Evolutionary conservation across 495 filamentous ascomycete genomes (phyloP).

Genomic region (Amniculicola lignicola): DNA sequence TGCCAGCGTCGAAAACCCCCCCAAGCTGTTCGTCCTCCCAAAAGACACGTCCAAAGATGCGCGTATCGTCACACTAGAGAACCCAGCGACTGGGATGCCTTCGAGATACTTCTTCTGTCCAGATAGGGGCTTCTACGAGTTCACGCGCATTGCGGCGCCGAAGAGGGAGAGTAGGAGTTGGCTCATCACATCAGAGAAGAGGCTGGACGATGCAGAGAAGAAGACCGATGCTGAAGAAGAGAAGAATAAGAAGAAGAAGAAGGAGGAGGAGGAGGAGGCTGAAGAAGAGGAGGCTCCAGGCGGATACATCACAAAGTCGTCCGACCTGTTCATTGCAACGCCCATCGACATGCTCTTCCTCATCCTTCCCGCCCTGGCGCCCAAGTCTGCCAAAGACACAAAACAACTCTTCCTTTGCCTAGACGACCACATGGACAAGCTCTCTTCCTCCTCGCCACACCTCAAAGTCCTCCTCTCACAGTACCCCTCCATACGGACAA

Average conservation of each 20-base stretch:
- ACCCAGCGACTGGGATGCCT: constrained; percentile 65
- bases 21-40: constrained; percentile 79
- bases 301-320: constrained; percentile 50
- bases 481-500: constrained; percentile 44
- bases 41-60: constrained; percentile 58
- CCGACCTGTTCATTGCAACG: constrained; percentile 76
- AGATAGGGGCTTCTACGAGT: constrained; percentile 76
- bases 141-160: constrained; percentile 70
- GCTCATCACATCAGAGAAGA: constrained; percentile 52
- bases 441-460: constrained; percentile 35
- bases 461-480: constrained; percentile 40
- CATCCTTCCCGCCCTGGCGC: constrained; percentile 64
- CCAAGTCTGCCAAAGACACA: constrained; percentile 42
- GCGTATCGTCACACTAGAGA: constrained; percentile 71
- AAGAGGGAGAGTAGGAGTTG: constrained; percentile 61
- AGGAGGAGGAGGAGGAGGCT: background rate
- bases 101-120: constrained; percentile 80
- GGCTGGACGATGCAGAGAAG: constrained; percentile 8
- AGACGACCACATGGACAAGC: constrained; percentile 76
- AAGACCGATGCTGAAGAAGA: constrained; percentile 25
- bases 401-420: constrained; percentile 69
- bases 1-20: constrained; percentile 43
- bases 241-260: constrained; percentile 17
- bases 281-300: constrained; percentile 1
- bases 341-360: constrained; percentile 82